Evolutionary conservation across 2,329 filamentous ascomycete genomes (phyloP).

Genomic region (Beauveria caledonica): DNA sequence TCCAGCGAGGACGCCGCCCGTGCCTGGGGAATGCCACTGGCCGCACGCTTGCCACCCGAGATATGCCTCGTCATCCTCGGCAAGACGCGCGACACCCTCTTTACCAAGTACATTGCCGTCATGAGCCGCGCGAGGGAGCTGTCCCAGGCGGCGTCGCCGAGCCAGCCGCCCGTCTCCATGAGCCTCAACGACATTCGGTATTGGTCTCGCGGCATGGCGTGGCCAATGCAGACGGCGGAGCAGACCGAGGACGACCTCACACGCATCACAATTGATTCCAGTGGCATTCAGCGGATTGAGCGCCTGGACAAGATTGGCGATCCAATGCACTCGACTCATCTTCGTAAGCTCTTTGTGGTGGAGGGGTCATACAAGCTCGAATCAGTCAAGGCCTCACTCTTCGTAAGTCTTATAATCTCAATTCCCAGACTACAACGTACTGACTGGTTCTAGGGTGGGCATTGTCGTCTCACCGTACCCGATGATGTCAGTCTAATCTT

Average conservation of each 20-base stretch:
- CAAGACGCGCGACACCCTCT: background rate
- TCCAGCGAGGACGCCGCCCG: background rate
- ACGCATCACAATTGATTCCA: background rate
- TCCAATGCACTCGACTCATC: background rate
- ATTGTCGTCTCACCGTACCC: background rate
- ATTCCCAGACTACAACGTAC: background rate
- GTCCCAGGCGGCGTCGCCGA: background rate
- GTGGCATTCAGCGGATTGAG: conserved; percentile 5
- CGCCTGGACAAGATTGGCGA: background rate
- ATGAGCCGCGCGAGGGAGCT: background rate
- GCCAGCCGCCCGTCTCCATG: background rate
- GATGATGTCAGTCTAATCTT: background rate
- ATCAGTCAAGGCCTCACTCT: background rate
- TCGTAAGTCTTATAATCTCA: background rate
- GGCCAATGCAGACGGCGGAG: background rate
- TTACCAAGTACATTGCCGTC: conserved; percentile 5
- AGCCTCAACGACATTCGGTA: conserved; percentile 1
- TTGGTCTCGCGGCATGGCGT: conserved; percentile 1
- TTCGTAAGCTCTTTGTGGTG: conserved; percentile 1
- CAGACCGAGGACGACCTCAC: background rate
- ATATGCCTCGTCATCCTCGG: background rate
- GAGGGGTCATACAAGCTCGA: background rate
- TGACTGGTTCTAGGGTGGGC: background rate
- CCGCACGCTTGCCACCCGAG: background rate
- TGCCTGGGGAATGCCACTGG: background rate